Base-by-base conservation (phyloP, 768 basidiomycete species). In the Hydnomerulius pinastri region DNA sequence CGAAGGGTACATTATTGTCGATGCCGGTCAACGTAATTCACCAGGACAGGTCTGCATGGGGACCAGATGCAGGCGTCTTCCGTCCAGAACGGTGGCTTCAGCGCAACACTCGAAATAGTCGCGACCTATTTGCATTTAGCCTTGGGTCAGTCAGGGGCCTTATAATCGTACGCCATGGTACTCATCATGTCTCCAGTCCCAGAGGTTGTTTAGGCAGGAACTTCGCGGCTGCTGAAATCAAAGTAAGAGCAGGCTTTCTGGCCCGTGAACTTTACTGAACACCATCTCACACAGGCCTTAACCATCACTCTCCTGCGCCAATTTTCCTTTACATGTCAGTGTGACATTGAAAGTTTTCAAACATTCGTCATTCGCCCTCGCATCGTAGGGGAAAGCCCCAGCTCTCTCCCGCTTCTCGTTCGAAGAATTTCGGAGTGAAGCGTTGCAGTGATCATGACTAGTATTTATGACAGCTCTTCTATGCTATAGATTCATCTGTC, bases 331-430 rank as follows among this genome's bases (percentile, higher is more conserved):
- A 66, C 73, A 3, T 80, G 78, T 53, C 62, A 70, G 18, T 58
- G 70, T 43, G 71, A 82, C 29, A 83, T 85, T 40, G 83, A 85
- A 56, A 61, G 80, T 20, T 85, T 85, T 63, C 81, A 83, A 56
- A 82, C 82, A 45, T 85, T 85, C 51, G 83, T 86, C 11, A 74
- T 86, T 44, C 77, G 83, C 13, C 81, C 84, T 29, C 75, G 82
- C 28, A 62, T 86, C 48, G 70, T 69, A 55, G 81, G 82, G 38
- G 69, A 82, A 55, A 71, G 69, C 1, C 63, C 71, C 9, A 85
- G 82, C 54, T 82, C 81, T 11, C 74, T 86, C 33, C 83, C 84
- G 33, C 71, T 84, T 46, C 54, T 75, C 27, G 73, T 84, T 44
- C 75, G 54, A 42, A 69, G 55, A 44, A 38, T 69, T 27, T 41